Evolutionary conservation across 805 yeast genomes (phyloP), one percentile per base, ranked within the genome.

Genomic region (Candida coleopterorum): DNA sequence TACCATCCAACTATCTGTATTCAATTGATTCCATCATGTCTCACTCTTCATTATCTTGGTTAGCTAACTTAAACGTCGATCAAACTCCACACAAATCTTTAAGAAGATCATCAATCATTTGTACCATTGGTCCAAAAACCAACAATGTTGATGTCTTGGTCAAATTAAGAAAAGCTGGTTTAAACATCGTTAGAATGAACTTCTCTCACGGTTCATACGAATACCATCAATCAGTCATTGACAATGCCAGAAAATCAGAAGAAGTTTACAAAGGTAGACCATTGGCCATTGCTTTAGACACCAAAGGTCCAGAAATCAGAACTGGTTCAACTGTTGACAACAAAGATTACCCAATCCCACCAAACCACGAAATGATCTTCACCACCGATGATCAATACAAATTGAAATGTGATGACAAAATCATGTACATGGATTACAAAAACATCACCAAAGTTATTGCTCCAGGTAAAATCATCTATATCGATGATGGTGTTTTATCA

Each of bases 241-340:
- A 90, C 77, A 90, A 93, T 61, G 87, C 97, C 54, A 84, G 95
- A 71, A 81, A 87, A 68, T 88, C 97, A 47, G 96, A 85, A 70
- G 81, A 80, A 65, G 64, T 83, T 39, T 88, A 82, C 68, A 79
- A 85, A 49, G 97, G 97, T 59, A 86, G 97, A 73, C 98, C 97
- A 38, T 76, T 93, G 57, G 97, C 96, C 45, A 89, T 93, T 68
- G 98, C 98, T 48, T 80, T 93, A 55, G 98, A 93, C 68, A 93
- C 97, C 66, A 93, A 93, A 79, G 98, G 98, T 53, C 98, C 98
- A 47, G 98, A 93, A 74, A 93, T 93, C 73, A 86, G 98, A 79
- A 90, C 98, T 41, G 98, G 98, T 68, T 80, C 88, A 65, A 93
- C 98, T 53, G 63, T 68, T 46, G 85, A 75, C 56, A 85, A 77